phyloP scores from a whole-genome alignment of 345 rosid species.

The Angophora floribunda region DNA sequence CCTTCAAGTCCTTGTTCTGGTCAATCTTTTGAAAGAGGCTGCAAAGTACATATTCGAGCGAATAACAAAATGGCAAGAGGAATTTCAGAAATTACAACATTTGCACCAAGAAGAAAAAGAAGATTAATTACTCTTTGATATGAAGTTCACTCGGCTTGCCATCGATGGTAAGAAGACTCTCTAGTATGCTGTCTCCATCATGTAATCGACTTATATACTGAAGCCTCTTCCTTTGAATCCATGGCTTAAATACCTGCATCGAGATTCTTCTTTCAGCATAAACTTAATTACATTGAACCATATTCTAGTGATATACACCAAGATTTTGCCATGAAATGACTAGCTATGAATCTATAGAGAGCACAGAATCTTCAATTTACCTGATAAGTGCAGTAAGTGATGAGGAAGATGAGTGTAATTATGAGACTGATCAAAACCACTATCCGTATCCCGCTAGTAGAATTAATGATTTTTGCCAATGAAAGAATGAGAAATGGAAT shows the following conservation, averaged over 20 bases:
- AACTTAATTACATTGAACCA: background rate
- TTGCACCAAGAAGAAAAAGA: background rate
- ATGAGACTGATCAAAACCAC: constrained; percentile 21
- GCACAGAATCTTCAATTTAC: constrained; percentile 2
- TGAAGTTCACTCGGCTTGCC: constrained; percentile 15
- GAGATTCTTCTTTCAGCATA: background rate
- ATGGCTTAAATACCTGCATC: constrained; percentile 34
- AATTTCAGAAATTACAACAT: background rate
- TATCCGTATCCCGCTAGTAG: constrained; percentile 7
- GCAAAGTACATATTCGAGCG: background rate
- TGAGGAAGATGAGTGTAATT: constrained; percentile 12
- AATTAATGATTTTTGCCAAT: constrained; percentile 18
- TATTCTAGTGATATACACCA: background rate
- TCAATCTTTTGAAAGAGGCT: constrained; percentile 34
- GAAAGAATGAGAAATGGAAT: constrained; percentile 35
- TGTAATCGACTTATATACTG: constrained; percentile 14
- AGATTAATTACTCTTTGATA: constrained; percentile 11
- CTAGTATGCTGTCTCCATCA: background rate
- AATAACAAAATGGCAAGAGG: background rate
- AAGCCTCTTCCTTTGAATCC: constrained; percentile 33
- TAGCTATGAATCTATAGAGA: background rate
- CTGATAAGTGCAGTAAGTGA: constrained; percentile 26
- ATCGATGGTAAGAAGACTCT: constrained; percentile 3
- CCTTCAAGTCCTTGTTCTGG: background rate
- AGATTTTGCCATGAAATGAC: background rate